A percentile compares a stretch with the other conserved stretches of the same genome.
phyloP scores from a whole-genome alignment of 495 filamentous ascomycete species.

The Amorphotheca resinae region DNA sequence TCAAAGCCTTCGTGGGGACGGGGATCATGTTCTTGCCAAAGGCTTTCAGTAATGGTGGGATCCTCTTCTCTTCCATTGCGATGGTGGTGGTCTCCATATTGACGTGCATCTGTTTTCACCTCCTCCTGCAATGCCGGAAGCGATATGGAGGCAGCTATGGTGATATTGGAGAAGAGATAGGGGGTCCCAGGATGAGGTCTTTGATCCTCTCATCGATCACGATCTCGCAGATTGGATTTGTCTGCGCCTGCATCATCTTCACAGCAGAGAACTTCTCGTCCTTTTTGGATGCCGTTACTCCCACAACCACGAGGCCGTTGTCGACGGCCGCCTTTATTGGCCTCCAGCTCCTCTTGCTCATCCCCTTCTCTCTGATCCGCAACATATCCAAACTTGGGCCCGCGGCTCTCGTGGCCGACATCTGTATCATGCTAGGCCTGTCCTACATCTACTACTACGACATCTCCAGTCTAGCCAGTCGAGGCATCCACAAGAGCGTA shows the following conservation, averaged over 20 bases:
- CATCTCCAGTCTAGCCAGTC: slow-evolving; percentile 31
- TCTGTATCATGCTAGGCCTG: slow-evolving; percentile 50
- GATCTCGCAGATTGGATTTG: slow-evolving; percentile 55
- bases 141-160: slow-evolving; percentile 47
- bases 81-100: slow-evolving; percentile 42
- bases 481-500: slow-evolving; percentile 37
- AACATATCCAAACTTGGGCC: slow-evolving; percentile 53
- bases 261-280: slow-evolving; percentile 48
- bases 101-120: slow-evolving; percentile 47
- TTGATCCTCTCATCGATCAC: slow-evolving; percentile 48
- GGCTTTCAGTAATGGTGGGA: slow-evolving; percentile 53
- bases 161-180: slow-evolving; percentile 44
- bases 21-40: slow-evolving; percentile 35
- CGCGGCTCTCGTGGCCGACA: slow-evolving; percentile 46
- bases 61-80: slow-evolving; percentile 51
- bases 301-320: slow-evolving; percentile 24
- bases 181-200: slow-evolving; percentile 35
- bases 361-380: slow-evolving; percentile 48
- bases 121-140: slow-evolving; percentile 44
- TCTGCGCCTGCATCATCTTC: slow-evolving; percentile 53
- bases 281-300: slow-evolving; percentile 41
- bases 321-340: slow-evolving; percentile 37
- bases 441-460: slow-evolving; percentile 53
- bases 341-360: slow-evolving; percentile 40
- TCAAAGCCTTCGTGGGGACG: slow-evolving; percentile 34